Conservation (phyloP, 805 yeast species). For the Ogataea zsoltii region DNA sequence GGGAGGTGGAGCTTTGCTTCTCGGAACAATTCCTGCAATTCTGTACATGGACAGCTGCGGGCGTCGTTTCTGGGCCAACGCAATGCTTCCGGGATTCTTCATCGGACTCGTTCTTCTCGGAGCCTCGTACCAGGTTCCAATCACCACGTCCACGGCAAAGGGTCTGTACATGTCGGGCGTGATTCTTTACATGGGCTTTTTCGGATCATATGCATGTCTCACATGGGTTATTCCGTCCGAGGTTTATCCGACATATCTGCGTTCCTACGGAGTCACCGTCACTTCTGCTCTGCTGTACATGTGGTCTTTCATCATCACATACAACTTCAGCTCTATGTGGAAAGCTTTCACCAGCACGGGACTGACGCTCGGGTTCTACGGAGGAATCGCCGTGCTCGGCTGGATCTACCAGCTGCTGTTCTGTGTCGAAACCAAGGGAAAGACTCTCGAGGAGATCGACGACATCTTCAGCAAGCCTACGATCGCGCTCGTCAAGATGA, state of each 20-base stretch:
- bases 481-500: slow-evolving; percentile 36
- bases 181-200: slow-evolving; percentile 63
- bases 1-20: slow-evolving; percentile 61
- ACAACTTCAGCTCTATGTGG: slow-evolving; percentile 60
- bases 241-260: slow-evolving; percentile 56
- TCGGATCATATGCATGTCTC: slow-evolving; percentile 64
- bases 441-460: slow-evolving; percentile 72
- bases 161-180: slow-evolving; percentile 65
- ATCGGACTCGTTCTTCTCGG: slow-evolving; percentile 63
- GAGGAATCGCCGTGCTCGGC: slow-evolving; percentile 63
- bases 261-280: slow-evolving; percentile 67
- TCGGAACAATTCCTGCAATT: slow-evolving; percentile 69
- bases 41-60: slow-evolving; percentile 58
- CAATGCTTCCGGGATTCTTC: slow-evolving; percentile 53
- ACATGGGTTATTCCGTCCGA: slow-evolving; percentile 74
- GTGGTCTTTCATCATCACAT: slow-evolving; percentile 65
- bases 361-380: slow-evolving; percentile 64
- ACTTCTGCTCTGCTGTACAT: slow-evolving; percentile 56
- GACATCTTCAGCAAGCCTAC: slow-evolving; percentile 57
- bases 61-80: slow-evolving; percentile 62
- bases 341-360: slow-evolving; percentile 61
- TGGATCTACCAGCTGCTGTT: slow-evolving; percentile 52
- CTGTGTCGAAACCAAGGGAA: slow-evolving; percentile 73
- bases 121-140: slow-evolving; percentile 49
- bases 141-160: slow-evolving; percentile 47